Evolutionary conservation across 345 rosid species (phyloP), one percentile per base, ranked within the genome.

Genomic region (Euphorbia pulcherrima): DNA sequence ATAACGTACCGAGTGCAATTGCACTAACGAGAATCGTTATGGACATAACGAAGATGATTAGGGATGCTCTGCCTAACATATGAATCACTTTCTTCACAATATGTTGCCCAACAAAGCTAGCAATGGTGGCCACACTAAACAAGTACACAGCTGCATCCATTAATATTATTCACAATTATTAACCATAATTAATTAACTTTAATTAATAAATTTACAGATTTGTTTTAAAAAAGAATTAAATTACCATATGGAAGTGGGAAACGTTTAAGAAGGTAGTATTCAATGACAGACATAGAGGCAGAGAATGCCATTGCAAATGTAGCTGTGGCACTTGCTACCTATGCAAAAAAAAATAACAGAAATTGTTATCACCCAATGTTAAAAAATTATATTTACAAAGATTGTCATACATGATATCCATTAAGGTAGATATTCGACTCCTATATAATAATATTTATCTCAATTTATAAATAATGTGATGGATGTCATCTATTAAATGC

Each of bases 301-400:
- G 92, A 88, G 73, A 90, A 90, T 23, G 84, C 82, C 97, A 88
- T 88, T 28, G 97, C 91, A 75, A 88, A 88, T 66, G 97, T 90
- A 27, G 92, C 86, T 24, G 96, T 90, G 60, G 97, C 90, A 83
- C 92, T 88, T 68, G 92, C 82, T 60, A 90, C 94, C 94, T 84
- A n/a, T n/a, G n/a, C n/a, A 44, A n/a, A n/a, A n/a, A n/a, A n/a
- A n/a, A n/a, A n/a, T n/a, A n/a, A n/a, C n/a, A n/a, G n/a, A n/a
- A n/a, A n/a, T n/a, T n/a, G n/a, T n/a, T n/a, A n/a, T n/a, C n/a
- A n/a, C n/a, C n/a, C n/a, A n/a, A n/a, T n/a, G n/a, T n/a, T n/a
- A n/a, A n/a, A n/a, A n/a, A n/a, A n/a, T n/a, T n/a, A n/a, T n/a
- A n/a, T n/a, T n/a, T n/a, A n/a, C n/a, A n/a, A n/a, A n/a, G n/a